Evolutionary conservation across 2,329 filamentous ascomycete species (phyloP).

Genomic region (Myriangium duriaei): DNA sequence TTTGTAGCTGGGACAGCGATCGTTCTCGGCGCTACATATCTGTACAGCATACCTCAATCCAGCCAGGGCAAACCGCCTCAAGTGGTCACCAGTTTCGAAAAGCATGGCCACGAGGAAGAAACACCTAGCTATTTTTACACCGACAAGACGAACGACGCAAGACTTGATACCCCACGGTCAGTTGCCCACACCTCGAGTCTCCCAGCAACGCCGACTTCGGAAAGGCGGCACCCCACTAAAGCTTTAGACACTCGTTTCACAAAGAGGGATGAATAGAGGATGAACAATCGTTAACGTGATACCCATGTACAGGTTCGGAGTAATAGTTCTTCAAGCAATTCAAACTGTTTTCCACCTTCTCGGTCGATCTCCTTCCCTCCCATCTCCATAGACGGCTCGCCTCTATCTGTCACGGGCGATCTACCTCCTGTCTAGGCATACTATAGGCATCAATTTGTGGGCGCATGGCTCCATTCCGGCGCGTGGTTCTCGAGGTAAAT

Average conservation of each 20-base stretch:
- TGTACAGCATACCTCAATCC: slow-evolving; percentile 62
- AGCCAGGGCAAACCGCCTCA: slow-evolving; percentile 50
- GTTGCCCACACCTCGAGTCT: slow-evolving; percentile 41
- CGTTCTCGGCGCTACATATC: slow-evolving; percentile 70
- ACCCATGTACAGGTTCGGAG: no score
- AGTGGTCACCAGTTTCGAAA: slow-evolving; percentile 63
- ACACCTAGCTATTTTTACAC: slow-evolving; percentile 27
- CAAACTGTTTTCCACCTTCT: no score
- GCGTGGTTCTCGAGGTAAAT: no score
- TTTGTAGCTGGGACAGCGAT: slow-evolving; percentile 69
- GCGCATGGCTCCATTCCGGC: no score
- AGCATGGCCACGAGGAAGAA: slow-evolving; percentile 45
- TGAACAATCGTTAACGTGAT: no score
- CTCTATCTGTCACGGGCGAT: no score
- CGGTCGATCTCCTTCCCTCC: no score
- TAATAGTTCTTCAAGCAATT: no score
- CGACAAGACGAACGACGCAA: slow-evolving; percentile 2
- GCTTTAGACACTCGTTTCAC: slow-evolving; percentile 18
- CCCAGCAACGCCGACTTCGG: slow-evolving; percentile 22
- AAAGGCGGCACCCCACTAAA: slow-evolving; percentile 18
- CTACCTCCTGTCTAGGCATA: no score
- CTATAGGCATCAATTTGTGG: no score
- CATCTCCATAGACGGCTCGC: no score
- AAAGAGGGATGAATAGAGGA: slow-evolving; percentile 26
- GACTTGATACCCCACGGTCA: slow-evolving; percentile 26